These are phyloP conservation scores for Claviceps digitariae DNA, from an alignment of 2,329 filamentous ascomycete genomes.

Conservation along the genomic window DNA sequence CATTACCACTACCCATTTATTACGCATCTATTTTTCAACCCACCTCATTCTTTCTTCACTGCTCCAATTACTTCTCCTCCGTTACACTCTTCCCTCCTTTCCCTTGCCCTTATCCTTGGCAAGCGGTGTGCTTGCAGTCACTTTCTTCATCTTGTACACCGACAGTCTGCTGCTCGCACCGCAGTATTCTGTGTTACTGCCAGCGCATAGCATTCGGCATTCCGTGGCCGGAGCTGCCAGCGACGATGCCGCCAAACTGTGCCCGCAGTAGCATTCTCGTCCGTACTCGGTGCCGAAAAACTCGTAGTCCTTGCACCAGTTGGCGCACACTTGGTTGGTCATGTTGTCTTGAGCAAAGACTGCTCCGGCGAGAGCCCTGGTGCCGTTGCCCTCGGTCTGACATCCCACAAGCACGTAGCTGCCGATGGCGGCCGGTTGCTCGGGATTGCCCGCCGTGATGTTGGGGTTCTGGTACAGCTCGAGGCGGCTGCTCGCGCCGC, in stretches of 20 bases:
- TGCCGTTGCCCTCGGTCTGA: conserved; percentile 21
- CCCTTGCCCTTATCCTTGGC: neutral
- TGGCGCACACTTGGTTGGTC: conserved; percentile 20
- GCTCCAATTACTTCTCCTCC: neutral
- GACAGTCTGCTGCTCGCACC: conserved; percentile 24
- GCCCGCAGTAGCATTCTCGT: conserved; percentile 24
- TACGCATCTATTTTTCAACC: no score
- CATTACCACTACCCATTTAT: no score
- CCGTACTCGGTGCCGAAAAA: conserved; percentile 26
- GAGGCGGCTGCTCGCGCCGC: conserved; percentile 17
- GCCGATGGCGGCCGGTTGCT: conserved; percentile 19
- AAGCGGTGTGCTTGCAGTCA: neutral
- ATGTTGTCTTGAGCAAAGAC: conserved; percentile 14
- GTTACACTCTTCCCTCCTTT: neutral
- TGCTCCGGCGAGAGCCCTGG: conserved; percentile 18
- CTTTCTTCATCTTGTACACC: conserved; percentile 18
- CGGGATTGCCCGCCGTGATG: conserved; percentile 14
- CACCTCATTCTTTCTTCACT: no score
- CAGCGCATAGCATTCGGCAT: conserved; percentile 28
- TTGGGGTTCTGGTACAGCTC: conserved; percentile 20
- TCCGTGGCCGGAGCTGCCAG: conserved; percentile 17
- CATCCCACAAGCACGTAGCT: conserved; percentile 22
- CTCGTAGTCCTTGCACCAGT: conserved; percentile 17
- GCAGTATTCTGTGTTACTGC: conserved; percentile 23
- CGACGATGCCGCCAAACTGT: conserved; percentile 16